Evolutionary conservation across 192 early-diverging fungal species (phyloP), one percentile per base, ranked within the genome.

Genomic region (Coemansia sp.): DNA sequence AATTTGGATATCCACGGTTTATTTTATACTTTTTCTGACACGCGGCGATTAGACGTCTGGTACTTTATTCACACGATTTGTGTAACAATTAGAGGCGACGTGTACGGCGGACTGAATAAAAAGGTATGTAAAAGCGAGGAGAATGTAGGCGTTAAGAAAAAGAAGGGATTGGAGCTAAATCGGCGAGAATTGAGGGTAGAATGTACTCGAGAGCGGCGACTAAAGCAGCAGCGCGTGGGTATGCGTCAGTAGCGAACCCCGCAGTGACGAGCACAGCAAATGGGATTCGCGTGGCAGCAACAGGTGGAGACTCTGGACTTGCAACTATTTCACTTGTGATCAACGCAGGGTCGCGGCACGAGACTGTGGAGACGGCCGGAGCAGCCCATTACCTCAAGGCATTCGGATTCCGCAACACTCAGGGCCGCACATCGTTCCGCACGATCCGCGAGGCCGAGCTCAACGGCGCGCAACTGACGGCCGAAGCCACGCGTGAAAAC

Each of bases 381-480:
- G 90, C 88, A 5, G 92, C 97, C 29, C 94, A 96, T 83, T 91
- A 88, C 65, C 85, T 92, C 64, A 95, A 97, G 88, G 90, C 87
- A 69, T 92, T 88, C 67, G 87, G 92, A 19, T 89, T 97, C 84
- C 90, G 79, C 92, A 91, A 93, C 81, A 89, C 88, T 62, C 76
- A 87, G 52, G 84, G 76, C 32, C 93, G 93, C 78, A 93, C 88
- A 62, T 86, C 92, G 62, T 88, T 93, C 78, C 91, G 93, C 58
- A 89, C 87, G 51, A 76, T 91, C 62, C 94, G 93, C 67, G 93
- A 97, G 78, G 86, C 94, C 54, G 94, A 96, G 85, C 85, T 96
- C 51, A 85, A 90, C 53, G 97, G 97, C 52, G 93, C 90, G 67
- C 83, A 86, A 41, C 82, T 97, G 65, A 88, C 87, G 48, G 84